Percentiles rank a stretch among this genome's conserved stretches.
These are phyloP conservation scores for Scheffersomyces amazonensis DNA, from an alignment of 805 yeast genomes.

Conservation along the genomic window DNA sequence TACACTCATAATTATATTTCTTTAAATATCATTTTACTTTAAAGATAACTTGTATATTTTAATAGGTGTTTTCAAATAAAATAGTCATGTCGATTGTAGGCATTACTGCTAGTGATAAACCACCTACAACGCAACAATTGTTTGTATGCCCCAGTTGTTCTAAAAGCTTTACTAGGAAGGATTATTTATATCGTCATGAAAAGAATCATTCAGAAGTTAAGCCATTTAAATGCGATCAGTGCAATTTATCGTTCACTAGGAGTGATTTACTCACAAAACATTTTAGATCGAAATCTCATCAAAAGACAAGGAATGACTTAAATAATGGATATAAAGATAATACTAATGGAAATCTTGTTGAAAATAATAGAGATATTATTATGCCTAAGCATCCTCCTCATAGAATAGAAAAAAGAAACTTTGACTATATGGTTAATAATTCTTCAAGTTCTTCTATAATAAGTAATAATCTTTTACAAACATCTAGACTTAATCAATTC, in stretches of 20 bases:
- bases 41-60: too few relatives aligned
- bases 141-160: slow-evolving; percentile 1
- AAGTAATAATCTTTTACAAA: neutral
- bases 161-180: slow-evolving; percentile 1
- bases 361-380: neutral
- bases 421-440: neutral
- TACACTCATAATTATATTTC: too few relatives aligned
- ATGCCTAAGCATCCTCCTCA: neutral
- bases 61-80: too few relatives aligned
- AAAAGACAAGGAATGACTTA: neutral
- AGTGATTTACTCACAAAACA: slow-evolving; percentile 2
- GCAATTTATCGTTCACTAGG: slow-evolving; percentile 1
- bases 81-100: neutral
- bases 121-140: neutral
- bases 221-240: slow-evolving; percentile 1
- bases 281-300: slow-evolving; percentile 1
- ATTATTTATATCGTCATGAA: slow-evolving; percentile 1
- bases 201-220: neutral
- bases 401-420: neutral
- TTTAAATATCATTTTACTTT: too few relatives aligned
- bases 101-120: neutral
- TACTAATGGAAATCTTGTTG: neutral
- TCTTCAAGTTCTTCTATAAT: neutral
- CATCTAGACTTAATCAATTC: neutral
- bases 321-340: neutral